Evolutionary conservation across 306 rosid species (phyloP).

Genomic region (Casuarina cunninghamiana): DNA sequence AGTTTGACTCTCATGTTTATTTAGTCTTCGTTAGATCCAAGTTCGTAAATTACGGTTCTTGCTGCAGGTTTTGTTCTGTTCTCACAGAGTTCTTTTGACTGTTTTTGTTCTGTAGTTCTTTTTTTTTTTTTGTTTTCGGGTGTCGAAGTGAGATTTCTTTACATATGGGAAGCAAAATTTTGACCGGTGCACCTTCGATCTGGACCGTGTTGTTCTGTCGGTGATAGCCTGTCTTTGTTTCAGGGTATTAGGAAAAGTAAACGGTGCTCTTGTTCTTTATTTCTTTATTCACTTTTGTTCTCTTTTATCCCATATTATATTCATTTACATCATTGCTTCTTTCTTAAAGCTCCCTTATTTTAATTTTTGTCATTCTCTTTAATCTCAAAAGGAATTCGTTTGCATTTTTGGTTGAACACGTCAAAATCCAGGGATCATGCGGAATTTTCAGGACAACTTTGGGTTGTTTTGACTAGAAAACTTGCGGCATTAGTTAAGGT

Average conservation of each 20-base stretch:
- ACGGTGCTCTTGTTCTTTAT: slow-evolving; percentile 27
- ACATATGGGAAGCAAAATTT: neutral
- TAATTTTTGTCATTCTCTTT: neutral
- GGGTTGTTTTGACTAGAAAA: too few relatives aligned
- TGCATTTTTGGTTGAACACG: neutral
- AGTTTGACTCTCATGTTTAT: neutral
- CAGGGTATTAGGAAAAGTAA: slow-evolving; percentile 32
- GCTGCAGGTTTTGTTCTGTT: slow-evolving; percentile 2
- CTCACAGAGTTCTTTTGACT: neutral
- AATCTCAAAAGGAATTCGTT: neutral
- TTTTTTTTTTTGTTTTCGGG: neutral
- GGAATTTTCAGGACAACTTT: too few relatives aligned
- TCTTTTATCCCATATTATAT: slow-evolving; percentile 22
- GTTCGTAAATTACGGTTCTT: neutral
- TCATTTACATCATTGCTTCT: neutral
- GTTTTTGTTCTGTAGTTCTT: neutral
- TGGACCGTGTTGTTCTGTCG: slow-evolving; percentile 24
- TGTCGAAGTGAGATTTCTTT: neutral
- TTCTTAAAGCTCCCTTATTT: neutral
- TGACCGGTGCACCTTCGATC: slow-evolving; percentile 20
- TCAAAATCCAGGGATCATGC: too few relatives aligned
- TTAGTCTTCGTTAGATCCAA: slow-evolving; percentile 1
- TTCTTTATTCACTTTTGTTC: slow-evolving; percentile 40
- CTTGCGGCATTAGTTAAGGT: neutral
- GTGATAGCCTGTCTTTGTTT: slow-evolving; percentile 34